Evolutionary conservation across 2,329 filamentous ascomycete genomes (phyloP), one percentile per base, ranked within the genome.

Genomic region (Camillea tinctor): DNA sequence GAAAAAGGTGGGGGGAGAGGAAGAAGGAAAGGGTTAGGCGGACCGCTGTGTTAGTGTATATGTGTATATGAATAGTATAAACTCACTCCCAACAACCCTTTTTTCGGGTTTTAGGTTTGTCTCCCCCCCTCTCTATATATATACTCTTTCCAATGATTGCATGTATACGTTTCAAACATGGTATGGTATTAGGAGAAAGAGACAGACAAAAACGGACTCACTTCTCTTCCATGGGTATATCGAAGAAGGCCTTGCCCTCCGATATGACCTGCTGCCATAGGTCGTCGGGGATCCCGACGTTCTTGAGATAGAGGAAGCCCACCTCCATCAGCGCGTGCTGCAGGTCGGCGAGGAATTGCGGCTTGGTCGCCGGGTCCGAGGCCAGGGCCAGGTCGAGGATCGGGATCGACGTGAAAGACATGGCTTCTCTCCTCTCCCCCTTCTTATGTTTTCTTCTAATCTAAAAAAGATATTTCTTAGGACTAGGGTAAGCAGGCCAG

Each of bases 241-340:
- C 85, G 69, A 96, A 96, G 75, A 96, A 95, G 0, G 77, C 80
- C 57, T 84, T 85, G 51, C 90, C 91, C 69, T 92, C 82, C 2
- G 76, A 69, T 56, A 92, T 86, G 23, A 94, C 90, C 62, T 82
- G 75, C 22, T 84, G 71, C 67, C 90, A 86, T 56, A 94, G 76
- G 48, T 83, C 78, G 17, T 88, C 82, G 4, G 88, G 80, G 55
- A 94, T 87, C 21, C 89, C 90, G 2, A 91, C 88, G 70, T 96
- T 93, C 71, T 88, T 89, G 62, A 96, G 84, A 71, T 96, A 96
- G 21, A 96, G 75, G 70, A 96, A 96, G 1, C 92, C 92, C n/a
- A 96, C 90, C 72, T 94, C 89, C 69, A 96, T 84, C 30, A 96
- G 78, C 0, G 91, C 91, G 74, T 90, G 80, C 17, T 90, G 88